Evolutionary conservation across 164 flowering plant species (phyloP).

Genomic region (Dillenia turbinata): DNA sequence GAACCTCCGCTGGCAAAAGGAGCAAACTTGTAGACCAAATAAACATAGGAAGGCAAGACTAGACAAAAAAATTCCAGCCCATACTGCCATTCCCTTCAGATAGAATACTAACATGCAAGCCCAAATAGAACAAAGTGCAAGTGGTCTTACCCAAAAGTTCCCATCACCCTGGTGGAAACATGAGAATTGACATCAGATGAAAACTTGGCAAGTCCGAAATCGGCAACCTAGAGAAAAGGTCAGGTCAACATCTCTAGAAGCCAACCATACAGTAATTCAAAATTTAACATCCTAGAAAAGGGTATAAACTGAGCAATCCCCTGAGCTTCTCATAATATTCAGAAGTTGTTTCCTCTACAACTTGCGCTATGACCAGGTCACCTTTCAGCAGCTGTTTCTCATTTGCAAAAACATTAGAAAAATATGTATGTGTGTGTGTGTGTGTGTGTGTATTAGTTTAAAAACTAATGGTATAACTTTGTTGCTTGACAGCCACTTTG

Average conservation of each 20-base stretch:
- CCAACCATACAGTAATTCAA: no score
- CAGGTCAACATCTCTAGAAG: neutral
- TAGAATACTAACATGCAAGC: neutral
- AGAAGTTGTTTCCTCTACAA: no score
- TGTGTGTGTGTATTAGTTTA: no score
- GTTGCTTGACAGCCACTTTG: no score
- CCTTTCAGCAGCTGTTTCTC: no score
- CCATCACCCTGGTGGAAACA: conserved; percentile 97
- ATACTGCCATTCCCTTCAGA: neutral
- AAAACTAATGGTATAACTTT: no score
- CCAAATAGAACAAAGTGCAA: neutral
- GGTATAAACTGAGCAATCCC: no score
- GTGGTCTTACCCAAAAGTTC: conserved; percentile 81
- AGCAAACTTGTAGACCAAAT: neutral
- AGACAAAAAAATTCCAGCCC: neutral
- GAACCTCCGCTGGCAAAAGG: neutral
- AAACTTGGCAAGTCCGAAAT: conserved; percentile 94
- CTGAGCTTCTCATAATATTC: no score
- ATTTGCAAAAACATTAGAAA: no score
- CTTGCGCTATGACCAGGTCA: no score
- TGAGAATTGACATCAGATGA: conserved; percentile 83
- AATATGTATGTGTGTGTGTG: no score
- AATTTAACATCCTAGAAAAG: no score
- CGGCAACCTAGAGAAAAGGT: conserved; percentile 71
- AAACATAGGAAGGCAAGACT: neutral